A percentile compares a stretch with the other conserved stretches of the same genome.
phyloP scores from a whole-genome alignment of 2,329 filamentous ascomycete genomes.

The Scedosporium dehoogii region DNA sequence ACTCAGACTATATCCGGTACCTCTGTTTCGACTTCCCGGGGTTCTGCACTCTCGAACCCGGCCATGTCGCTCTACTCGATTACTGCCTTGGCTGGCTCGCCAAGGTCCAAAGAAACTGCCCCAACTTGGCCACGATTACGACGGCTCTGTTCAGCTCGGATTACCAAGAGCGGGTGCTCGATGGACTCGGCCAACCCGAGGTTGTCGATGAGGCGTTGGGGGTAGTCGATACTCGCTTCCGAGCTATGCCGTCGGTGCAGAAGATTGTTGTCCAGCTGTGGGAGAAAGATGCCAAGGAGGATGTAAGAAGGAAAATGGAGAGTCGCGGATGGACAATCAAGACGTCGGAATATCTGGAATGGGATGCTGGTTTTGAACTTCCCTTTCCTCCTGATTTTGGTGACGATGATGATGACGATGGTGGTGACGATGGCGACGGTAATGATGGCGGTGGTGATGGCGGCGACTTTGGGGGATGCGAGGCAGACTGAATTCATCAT shows the following conservation, averaged over 20 bases:
- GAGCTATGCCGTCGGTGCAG: background rate
- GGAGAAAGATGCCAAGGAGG: background rate
- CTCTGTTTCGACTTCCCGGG: background rate
- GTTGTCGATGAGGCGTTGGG: background rate
- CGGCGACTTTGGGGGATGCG: background rate
- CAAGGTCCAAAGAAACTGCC: background rate
- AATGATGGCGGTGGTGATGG: background rate
- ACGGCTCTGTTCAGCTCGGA: background rate
- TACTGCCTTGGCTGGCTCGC: background rate
- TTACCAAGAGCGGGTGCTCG: background rate
- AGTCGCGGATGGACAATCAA: background rate
- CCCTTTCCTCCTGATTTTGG: background rate
- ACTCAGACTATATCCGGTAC: background rate
- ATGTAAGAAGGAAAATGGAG: background rate
- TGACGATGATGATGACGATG: background rate
- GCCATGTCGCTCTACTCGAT: background rate
- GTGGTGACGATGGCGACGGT: background rate
- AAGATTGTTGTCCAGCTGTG: background rate
- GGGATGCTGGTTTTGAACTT: background rate
- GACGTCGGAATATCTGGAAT: background rate
- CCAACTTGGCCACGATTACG: background rate
- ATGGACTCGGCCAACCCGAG: background rate
- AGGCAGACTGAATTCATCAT: background rate
- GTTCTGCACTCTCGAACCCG: background rate
- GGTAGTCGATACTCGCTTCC: background rate